Evolutionary conservation across 139 green algal species (phyloP).

Genomic region (Nannochloris sp.): DNA sequence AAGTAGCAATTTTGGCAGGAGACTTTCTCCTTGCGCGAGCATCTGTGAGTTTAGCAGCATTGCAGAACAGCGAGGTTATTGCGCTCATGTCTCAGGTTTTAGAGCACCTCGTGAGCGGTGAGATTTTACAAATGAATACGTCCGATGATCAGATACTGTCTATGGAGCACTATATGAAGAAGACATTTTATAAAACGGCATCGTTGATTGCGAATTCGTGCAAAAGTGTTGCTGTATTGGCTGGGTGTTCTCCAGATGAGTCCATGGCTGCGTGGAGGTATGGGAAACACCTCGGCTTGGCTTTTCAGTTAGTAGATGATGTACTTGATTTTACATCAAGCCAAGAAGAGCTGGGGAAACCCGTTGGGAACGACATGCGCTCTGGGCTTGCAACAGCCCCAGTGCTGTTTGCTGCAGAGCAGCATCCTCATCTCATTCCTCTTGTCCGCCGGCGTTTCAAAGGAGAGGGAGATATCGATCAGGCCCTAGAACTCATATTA

Average conservation of each 20-base stretch:
- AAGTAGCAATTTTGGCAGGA: conserved; percentile 89
- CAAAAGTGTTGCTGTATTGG: conserved; percentile 73
- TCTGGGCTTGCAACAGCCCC: conserved; percentile 88
- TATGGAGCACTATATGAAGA: conserved; percentile 81
- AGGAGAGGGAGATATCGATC: conserved; percentile 30
- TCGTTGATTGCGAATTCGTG: conserved; percentile 88
- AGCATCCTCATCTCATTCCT: conserved; percentile 29
- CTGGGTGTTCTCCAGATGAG: conserved; percentile 31
- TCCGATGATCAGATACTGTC: conserved; percentile 47
- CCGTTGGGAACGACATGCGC: conserved; percentile 79
- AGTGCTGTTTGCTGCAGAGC: conserved; percentile 78
- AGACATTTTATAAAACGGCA: conserved; percentile 96
- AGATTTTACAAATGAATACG: conserved; percentile 95
- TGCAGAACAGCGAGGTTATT: conserved; percentile 79
- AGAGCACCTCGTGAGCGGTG: conserved; percentile 91
- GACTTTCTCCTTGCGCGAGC: conserved; percentile 96
- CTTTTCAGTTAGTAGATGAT: conserved; percentile 97
- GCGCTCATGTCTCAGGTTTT: conserved; percentile 84
- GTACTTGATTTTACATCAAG: conserved; percentile 85
- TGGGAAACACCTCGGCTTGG: conserved; percentile 75
- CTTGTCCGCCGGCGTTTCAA: conserved; percentile 85
- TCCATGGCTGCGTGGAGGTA: conserved; percentile 39
- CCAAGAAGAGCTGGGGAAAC: conserved; percentile 80
- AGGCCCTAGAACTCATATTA: conserved; percentile 9
- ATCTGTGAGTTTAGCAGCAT: conserved; percentile 77